phyloP scores from a whole-genome alignment of 257 asterid species.

The Leonotis leonurus region DNA sequence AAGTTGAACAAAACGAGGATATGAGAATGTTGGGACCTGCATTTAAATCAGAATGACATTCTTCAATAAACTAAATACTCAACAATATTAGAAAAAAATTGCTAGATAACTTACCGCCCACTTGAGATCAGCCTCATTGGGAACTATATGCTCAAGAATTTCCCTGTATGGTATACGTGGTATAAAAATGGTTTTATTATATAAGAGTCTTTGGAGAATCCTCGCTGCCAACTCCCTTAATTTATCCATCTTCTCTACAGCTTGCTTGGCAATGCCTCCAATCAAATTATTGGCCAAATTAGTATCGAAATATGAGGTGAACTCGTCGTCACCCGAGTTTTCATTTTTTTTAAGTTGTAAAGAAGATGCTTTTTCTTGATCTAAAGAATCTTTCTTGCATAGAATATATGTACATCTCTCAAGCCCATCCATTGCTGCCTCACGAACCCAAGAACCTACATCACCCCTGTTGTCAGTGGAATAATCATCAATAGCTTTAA shows the following conservation, averaged over 20 bases:
- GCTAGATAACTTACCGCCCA: slow-evolving; percentile 68
- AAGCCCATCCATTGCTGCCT: slow-evolving; percentile 88
- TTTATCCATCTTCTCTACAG: slow-evolving; percentile 95
- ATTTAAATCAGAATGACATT: slow-evolving; percentile 20
- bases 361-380: slow-evolving; percentile 23
- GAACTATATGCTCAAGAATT: slow-evolving; percentile 53
- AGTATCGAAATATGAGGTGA: slow-evolving; percentile 41
- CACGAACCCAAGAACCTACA: slow-evolving; percentile 99
- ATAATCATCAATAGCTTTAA: slow-evolving; percentile 88
- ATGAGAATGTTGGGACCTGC: slow-evolving; percentile 79
- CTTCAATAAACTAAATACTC: slow-evolving; percentile 8
- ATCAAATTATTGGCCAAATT: slow-evolving; percentile 53
- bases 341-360: slow-evolving; percentile 26
- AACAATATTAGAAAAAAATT: neutral
- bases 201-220: slow-evolving; percentile 61
- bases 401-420: slow-evolving; percentile 84
- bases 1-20: slow-evolving; percentile 71
- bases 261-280: slow-evolving; percentile 77
- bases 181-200: slow-evolving; percentile 44
- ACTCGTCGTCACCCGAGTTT: slow-evolving; percentile 17
- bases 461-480: slow-evolving; percentile 95
- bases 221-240: slow-evolving; percentile 79
- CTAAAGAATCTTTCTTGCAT: slow-evolving; percentile 46
- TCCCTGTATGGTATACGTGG: slow-evolving; percentile 67
- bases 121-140: slow-evolving; percentile 43